Evolutionary conservation across 2,329 filamentous ascomycete genomes (phyloP), one percentile per base, ranked within the genome.

Genomic region (Colletotrichum gloeosporioides): DNA sequence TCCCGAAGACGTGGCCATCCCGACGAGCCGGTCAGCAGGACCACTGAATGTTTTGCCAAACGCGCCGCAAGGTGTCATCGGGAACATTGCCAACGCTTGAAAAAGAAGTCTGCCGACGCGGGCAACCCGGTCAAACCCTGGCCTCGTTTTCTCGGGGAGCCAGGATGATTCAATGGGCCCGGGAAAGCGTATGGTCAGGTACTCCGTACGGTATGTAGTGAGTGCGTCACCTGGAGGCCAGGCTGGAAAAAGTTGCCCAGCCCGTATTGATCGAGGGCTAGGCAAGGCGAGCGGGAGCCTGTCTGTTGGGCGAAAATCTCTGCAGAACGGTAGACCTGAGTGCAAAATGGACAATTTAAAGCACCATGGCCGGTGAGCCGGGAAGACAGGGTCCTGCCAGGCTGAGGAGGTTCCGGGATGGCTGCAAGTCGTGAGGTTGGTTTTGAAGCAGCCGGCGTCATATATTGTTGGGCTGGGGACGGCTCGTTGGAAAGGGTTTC

Each of bases 341-440:
- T 53, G 44, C 64, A 53, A 75, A 39, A 65, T 55, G 39, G 74
- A 65, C 74, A 76, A 75, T 70, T 66, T 76, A 70, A 71, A 70
- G 65, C 74, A 70, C 44, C 71, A 75, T 70, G 74, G 13, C 67
- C 8, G 73, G 65, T 49, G 57, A 63, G 57, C 31, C 39, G 27
- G 63, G 18, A 64, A 63, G 53, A 73, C 70, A 73, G 70, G 73
- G 72, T 62, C 44, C 27, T 53, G 69, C 39, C 69, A 68, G 73
- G 63, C 70, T 76, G 69, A 64, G 12, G 32, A 31, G 16, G n/a
- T 32, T 34, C 64, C 39, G 64, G 55, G 70, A 55, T 61, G 71
- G 69, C 53, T 55, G 44, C 29, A 34, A 66, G 53, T 39, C 29
- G 25, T 49, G 57, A 68, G 44, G 63, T 31, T 49, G 63, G 34